These are phyloP conservation scores for Imleria badia DNA, from an alignment of 768 basidiomycete species.

Conservation along the genomic window DNA sequence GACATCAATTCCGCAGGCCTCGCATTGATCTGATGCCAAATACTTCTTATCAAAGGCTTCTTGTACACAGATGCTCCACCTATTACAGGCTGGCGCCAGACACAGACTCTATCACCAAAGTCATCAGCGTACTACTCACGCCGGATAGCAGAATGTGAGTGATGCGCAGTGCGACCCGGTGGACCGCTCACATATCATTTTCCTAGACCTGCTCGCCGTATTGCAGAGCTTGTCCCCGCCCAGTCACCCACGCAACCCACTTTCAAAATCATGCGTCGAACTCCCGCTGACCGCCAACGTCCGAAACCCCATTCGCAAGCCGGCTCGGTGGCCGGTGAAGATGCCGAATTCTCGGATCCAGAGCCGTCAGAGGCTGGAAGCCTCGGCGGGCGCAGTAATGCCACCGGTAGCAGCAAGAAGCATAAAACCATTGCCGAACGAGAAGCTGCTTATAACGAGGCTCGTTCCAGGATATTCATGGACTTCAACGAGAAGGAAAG, in stretches of 20 bases:
- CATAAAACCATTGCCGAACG: constrained; percentile 81
- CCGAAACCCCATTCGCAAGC: constrained; percentile 67
- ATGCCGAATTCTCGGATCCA: constrained; percentile 72
- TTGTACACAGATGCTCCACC: constrained; percentile 82
- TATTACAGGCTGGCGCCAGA: constrained; percentile 79
- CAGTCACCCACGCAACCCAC: constrained; percentile 71
- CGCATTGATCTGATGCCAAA: constrained; percentile 67
- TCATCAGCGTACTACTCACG: constrained; percentile 55
- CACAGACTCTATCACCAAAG: constrained; percentile 61
- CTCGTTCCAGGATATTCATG: constrained; percentile 84
- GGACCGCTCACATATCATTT: constrained; percentile 15
- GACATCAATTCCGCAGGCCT: constrained; percentile 39
- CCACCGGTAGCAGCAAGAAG: constrained; percentile 62
- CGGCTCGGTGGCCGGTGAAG: constrained; percentile 72
- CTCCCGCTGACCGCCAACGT: constrained; percentile 49
- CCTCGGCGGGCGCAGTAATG: constrained; percentile 64
- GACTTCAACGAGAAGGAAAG: constrained; percentile 70
- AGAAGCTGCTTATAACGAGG: constrained; percentile 87
- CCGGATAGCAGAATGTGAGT: constrained; percentile 77
- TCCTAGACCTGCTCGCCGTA: constrained; percentile 62
- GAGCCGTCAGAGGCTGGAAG: constrained; percentile 84
- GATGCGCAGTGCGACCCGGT: neutral
- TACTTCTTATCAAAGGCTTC: constrained; percentile 81
- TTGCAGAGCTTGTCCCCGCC: constrained; percentile 76
- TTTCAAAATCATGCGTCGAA: constrained; percentile 86